Conservation (phyloP, 192 early-diverging fungal species). For the Paraglomus brasilianum region DNA sequence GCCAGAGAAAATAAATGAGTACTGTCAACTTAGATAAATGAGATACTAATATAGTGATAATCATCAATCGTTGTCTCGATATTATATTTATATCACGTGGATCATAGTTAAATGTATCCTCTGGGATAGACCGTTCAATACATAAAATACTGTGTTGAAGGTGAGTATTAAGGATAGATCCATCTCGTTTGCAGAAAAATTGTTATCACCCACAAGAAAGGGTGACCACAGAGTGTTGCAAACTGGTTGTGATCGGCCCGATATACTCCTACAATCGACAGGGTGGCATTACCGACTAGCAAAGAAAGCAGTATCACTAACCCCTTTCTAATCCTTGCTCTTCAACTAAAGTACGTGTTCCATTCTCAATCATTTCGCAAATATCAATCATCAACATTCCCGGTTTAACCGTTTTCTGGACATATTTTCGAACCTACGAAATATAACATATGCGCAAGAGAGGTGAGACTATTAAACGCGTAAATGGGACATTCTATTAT, state of each 20-base stretch:
- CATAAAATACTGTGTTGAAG: neutral
- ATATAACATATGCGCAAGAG: neutral
- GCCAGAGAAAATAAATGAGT: too few species aligned
- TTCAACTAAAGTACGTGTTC: slow-evolving; percentile 83
- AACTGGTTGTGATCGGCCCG: too few species aligned
- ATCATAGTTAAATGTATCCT: slow-evolving; percentile 28
- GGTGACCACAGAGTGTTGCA: slow-evolving; percentile 32
- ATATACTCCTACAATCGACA: too few species aligned
- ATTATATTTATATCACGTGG: too few species aligned
- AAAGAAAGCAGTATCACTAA: too few species aligned
- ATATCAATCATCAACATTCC: slow-evolving; percentile 96
- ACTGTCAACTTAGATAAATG: too few species aligned
- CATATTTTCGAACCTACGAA: slow-evolving; percentile 74
- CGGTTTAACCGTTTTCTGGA: slow-evolving; percentile 78
- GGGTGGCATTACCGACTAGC: too few species aligned
- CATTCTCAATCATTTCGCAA: slow-evolving; percentile 91
- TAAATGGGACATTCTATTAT: too few species aligned
- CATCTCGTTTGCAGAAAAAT: slow-evolving; percentile 32
- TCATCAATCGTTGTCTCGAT: too few species aligned
- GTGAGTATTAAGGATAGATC: slow-evolving; percentile 13
- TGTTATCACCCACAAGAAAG: slow-evolving; percentile 22
- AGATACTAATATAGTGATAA: too few species aligned
- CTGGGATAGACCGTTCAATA: slow-evolving; percentile 20
- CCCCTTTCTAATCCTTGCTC: slow-evolving; percentile 79
- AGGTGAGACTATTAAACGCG: neutral